Evolutionary conservation across 225 moss, liverwort and hornwort species (phyloP).

Genomic region (Bryoerythrophyllum caledonicum): DNA sequence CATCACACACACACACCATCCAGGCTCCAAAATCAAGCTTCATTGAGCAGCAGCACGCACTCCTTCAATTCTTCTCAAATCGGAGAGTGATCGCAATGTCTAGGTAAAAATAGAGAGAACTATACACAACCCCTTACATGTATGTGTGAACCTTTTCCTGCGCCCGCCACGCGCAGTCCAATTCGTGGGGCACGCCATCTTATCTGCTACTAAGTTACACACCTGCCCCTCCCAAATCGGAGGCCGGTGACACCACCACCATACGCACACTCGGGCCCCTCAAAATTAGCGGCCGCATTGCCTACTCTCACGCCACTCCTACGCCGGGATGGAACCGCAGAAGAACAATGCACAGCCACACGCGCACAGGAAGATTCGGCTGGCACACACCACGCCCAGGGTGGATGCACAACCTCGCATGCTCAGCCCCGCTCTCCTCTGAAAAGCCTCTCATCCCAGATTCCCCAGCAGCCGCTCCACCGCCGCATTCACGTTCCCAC

Average conservation of each 20-base stretch:
- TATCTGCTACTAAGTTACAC: constrained; percentile 62
- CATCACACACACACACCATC: constrained; percentile 10
- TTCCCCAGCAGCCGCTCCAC: constrained; percentile 93
- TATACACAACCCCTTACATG: constrained; percentile 67
- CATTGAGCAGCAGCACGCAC: constrained; percentile 30
- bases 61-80: constrained; percentile 48
- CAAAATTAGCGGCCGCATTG: constrained; percentile 41
- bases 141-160: constrained; percentile 42
- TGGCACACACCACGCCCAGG: background rate
- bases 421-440: constrained; percentile 24
- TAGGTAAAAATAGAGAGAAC: constrained; percentile 51
- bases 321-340: constrained; percentile 32
- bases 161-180: constrained; percentile 42
- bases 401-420: constrained; percentile 13
- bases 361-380: constrained; percentile 17
- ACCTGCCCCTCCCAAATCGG: constrained; percentile 52
- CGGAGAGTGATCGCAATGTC: constrained; percentile 47
- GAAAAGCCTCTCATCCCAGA: constrained; percentile 50
- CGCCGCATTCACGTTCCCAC: constrained; percentile 93
- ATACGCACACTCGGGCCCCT: constrained; percentile 38
- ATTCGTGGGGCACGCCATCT: constrained; percentile 36
- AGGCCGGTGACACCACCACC: constrained; percentile 42
- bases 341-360: constrained; percentile 19
- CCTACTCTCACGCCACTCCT: constrained; percentile 30
- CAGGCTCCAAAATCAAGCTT: constrained; percentile 34